Evolutionary conservation across 495 filamentous ascomycete genomes (phyloP).

Genomic region (Lepraria neglecta): DNA sequence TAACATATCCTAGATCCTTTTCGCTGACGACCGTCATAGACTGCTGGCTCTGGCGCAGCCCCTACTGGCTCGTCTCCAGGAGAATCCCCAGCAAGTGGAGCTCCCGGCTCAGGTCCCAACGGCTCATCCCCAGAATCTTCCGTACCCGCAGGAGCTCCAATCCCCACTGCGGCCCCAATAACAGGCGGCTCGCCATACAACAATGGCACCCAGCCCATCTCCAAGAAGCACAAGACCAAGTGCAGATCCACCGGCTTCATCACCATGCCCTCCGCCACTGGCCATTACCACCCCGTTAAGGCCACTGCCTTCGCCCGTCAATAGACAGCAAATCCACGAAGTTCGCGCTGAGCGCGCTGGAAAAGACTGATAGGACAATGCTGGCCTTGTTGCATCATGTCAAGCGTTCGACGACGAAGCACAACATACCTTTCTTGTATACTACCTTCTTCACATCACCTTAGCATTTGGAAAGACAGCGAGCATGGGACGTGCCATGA

Average conservation of each 20-base stretch:
- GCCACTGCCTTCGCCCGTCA: background rate
- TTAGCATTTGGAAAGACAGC: slow-evolving; percentile 12
- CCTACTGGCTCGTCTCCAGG: slow-evolving; percentile 10
- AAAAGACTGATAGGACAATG: background rate
- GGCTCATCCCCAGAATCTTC: slow-evolving; percentile 15
- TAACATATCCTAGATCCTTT: background rate
- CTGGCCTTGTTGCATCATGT: background rate
- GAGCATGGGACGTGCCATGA: slow-evolving; percentile 6
- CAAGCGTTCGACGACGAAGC: slow-evolving; percentile 1
- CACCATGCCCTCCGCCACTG: slow-evolving; percentile 29
- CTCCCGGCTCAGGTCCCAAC: slow-evolving; percentile 25
- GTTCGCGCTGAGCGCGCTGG: slow-evolving; percentile 9
- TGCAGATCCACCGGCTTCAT: slow-evolving; percentile 36
- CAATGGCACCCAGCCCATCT: slow-evolving; percentile 36
- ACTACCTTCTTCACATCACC: slow-evolving; percentile 11
- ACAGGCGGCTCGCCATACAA: slow-evolving; percentile 30
- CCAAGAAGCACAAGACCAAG: slow-evolving; percentile 30
- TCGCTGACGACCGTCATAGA: background rate
- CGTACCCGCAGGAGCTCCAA: slow-evolving; percentile 13
- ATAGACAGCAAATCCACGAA: background rate
- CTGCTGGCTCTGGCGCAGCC: slow-evolving; percentile 3
- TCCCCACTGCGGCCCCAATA: slow-evolving; percentile 28
- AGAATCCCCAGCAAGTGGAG: slow-evolving; percentile 15
- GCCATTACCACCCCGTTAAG: background rate
- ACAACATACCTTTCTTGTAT: slow-evolving; percentile 15